These are phyloP conservation scores for Phaseolus lunatus DNA, from an alignment of 306 rosid species.

Conservation along the genomic window DNA sequence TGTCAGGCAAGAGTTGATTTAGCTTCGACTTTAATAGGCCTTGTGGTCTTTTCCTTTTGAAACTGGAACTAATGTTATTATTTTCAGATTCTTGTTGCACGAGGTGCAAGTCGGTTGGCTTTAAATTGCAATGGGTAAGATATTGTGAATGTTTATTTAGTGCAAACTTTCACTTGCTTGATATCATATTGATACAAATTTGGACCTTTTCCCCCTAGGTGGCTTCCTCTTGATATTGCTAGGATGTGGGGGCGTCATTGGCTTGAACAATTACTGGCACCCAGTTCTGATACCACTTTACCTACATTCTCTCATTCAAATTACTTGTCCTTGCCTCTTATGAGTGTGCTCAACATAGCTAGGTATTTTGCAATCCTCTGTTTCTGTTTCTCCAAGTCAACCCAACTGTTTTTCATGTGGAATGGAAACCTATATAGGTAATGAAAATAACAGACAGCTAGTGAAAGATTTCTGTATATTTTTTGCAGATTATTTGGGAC, in stretches of 20 bases:
- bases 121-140: slow-evolving; percentile 96
- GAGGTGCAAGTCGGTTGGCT: slow-evolving; percentile 82
- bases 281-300: slow-evolving; percentile 69
- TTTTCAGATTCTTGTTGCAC: slow-evolving; percentile 83
- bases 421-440: slow-evolving; percentile 19
- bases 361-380: slow-evolving; percentile 65
- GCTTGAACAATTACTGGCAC: slow-evolving; percentile 86
- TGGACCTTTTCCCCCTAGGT: slow-evolving; percentile 55
- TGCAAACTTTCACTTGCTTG: slow-evolving; percentile 23
- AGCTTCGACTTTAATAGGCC: slow-evolving; percentile 22
- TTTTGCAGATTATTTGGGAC: not conserved
- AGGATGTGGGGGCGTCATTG: slow-evolving; percentile 98
- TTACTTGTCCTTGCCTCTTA: slow-evolving; percentile 87
- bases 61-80: slow-evolving; percentile 40
- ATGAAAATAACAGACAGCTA: slow-evolving; percentile 7
- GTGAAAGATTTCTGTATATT: not conserved
- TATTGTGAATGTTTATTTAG: slow-evolving; percentile 20
- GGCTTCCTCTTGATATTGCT: slow-evolving; percentile 98
- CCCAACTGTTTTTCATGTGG: not conserved
- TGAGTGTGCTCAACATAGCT: slow-evolving; percentile 90
- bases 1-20: slow-evolving; percentile 81
- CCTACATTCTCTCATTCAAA: slow-evolving; percentile 74
- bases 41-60: slow-evolving; percentile 38
- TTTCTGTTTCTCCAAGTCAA: slow-evolving; percentile 17
- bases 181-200: slow-evolving; percentile 20